These are phyloP conservation scores for Cyberlindnera mycetangii DNA, from an alignment of 805 yeast species.

Conservation along the genomic window DNA sequence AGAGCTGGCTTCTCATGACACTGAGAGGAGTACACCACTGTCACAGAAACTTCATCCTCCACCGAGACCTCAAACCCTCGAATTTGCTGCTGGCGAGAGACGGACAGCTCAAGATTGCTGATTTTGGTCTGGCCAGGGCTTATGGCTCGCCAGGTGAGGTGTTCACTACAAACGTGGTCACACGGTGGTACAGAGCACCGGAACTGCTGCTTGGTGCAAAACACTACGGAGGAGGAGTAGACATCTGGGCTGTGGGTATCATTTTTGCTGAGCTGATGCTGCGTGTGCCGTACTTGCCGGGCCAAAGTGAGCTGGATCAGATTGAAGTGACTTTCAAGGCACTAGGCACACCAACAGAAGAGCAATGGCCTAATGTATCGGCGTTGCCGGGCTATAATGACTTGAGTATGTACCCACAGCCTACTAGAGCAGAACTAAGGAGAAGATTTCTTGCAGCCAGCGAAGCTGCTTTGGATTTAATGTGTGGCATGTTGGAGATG, in stretches of 20 bases:
- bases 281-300: slow-evolving; percentile 93
- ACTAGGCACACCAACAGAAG: slow-evolving; percentile 92
- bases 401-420: slow-evolving; percentile 75
- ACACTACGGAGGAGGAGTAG: slow-evolving; percentile 86
- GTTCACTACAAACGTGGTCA: slow-evolving; percentile 90
- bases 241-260: slow-evolving; percentile 94
- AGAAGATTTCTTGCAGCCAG: slow-evolving; percentile 89
- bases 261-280: slow-evolving; percentile 96
- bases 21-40: slow-evolving; percentile 93
- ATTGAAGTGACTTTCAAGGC: slow-evolving; percentile 92
- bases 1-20: slow-evolving; percentile 93
- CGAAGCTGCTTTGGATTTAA: slow-evolving; percentile 72
- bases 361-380: slow-evolving; percentile 86
- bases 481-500: slow-evolving; percentile 68
- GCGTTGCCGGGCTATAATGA: slow-evolving; percentile 74
- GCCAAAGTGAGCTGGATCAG: slow-evolving; percentile 86
- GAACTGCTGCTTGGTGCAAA: slow-evolving; percentile 86
- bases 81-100: slow-evolving; percentile 82
- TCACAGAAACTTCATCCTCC: slow-evolving; percentile 86
- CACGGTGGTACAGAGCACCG: slow-evolving; percentile 98
- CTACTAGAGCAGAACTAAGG: slow-evolving; percentile 74
- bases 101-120: slow-evolving; percentile 91
- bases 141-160: slow-evolving; percentile 73
- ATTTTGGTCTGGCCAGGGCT: slow-evolving; percentile 93
- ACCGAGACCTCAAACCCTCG: slow-evolving; percentile 91